Evolutionary conservation across 352 stramenopile genomes (phyloP).

Genomic region (Phytophthora cryptogea): DNA sequence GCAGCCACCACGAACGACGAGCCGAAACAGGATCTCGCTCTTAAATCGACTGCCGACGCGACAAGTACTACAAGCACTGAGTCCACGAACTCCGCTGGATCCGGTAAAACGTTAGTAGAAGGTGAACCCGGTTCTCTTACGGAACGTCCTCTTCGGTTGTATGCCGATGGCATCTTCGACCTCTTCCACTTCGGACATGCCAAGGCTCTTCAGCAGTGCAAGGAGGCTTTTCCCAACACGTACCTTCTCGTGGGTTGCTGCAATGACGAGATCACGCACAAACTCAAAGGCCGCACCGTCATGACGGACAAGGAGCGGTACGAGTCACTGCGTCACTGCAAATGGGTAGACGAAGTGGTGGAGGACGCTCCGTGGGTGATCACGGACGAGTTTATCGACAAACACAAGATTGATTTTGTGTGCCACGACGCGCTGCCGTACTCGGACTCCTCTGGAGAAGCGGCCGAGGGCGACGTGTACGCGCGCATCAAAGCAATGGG

Average conservation of each 20-base stretch:
- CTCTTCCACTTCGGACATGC: slow-evolving; percentile 90
- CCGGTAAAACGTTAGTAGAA: slow-evolving; percentile 55
- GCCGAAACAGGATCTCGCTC: slow-evolving; percentile 8
- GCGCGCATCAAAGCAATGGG: slow-evolving; percentile 86
- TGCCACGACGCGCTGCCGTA: slow-evolving; percentile 90
- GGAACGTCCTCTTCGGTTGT: slow-evolving; percentile 78
- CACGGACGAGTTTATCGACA: slow-evolving; percentile 80
- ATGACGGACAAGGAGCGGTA: slow-evolving; percentile 90
- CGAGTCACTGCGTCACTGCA: slow-evolving; percentile 84
- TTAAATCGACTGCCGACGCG: not conserved
- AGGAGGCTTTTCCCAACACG: slow-evolving; percentile 85
- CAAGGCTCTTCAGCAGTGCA: slow-evolving; percentile 87
- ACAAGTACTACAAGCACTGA: slow-evolving; percentile 38
- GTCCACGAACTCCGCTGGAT: slow-evolving; percentile 10
- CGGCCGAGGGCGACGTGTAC: slow-evolving; percentile 83
- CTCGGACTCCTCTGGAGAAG: slow-evolving; percentile 71
- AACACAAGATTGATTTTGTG: slow-evolving; percentile 89
- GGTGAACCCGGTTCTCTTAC: slow-evolving; percentile 72
- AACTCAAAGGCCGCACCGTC: slow-evolving; percentile 86
- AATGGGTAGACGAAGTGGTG: slow-evolving; percentile 88
- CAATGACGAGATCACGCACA: slow-evolving; percentile 86
- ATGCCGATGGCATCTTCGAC: slow-evolving; percentile 90
- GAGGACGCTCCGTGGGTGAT: slow-evolving; percentile 89
- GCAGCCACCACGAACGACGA: slow-evolving; percentile 6
- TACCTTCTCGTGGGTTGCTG: slow-evolving; percentile 86